These are phyloP conservation scores for Mitragyna speciosa DNA, from an alignment of 257 asterid genomes.

Conservation along the genomic window DNA sequence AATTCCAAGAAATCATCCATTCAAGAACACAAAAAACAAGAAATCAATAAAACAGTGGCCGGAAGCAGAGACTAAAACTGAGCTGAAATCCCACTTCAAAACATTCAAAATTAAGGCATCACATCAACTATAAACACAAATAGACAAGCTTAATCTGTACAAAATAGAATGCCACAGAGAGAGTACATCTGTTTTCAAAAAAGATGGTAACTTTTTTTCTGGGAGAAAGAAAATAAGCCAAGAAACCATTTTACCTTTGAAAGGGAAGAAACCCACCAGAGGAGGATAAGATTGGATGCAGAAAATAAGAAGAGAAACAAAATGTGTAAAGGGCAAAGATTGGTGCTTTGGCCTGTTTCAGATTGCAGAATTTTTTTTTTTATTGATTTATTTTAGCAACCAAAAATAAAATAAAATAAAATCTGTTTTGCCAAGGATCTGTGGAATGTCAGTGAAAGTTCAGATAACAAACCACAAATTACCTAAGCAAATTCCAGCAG, in stretches of 20 bases:
- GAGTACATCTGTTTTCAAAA: not conserved
- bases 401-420: too few species aligned
- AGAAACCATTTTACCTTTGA: slow-evolving; percentile 6
- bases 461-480: slow-evolving; percentile 1
- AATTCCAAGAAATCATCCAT: not conserved
- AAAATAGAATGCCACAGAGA: not conserved
- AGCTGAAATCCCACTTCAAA: slow-evolving; percentile 31
- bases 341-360: slow-evolving; percentile 1
- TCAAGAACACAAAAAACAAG: not conserved
- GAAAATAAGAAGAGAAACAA: not conserved
- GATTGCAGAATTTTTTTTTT: too few species aligned
- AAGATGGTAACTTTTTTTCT: not conserved
- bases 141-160: not conserved
- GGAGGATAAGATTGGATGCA: not conserved
- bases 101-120: slow-evolving; percentile 34
- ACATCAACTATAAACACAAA: slow-evolving; percentile 11
- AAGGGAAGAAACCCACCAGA: not conserved
- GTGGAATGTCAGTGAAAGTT: not conserved
- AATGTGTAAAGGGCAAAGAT: not conserved
- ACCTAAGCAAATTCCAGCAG: not conserved
- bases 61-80: slow-evolving; percentile 28
- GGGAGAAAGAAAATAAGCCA: not conserved
- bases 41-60: slow-evolving; percentile 21
- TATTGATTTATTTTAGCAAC: not conserved
- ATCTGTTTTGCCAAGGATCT: slow-evolving; percentile 13